phyloP scores from a whole-genome alignment of 768 basidiomycete genomes.

The Tubosaeta brunneosetosa region DNA sequence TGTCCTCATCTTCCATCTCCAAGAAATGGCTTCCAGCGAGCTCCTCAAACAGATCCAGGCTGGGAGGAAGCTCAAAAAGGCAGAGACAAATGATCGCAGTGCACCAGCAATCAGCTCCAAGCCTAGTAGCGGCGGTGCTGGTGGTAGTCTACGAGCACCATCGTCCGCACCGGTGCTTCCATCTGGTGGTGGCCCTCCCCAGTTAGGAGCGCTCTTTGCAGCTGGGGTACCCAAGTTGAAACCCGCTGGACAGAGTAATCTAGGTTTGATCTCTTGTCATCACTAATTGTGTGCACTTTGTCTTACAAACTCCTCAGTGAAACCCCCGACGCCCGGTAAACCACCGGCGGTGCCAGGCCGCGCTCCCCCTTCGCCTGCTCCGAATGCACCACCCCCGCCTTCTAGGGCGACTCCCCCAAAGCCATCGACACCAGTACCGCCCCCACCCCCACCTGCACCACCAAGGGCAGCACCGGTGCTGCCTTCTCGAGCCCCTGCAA shows the following conservation, averaged over 20 bases:
- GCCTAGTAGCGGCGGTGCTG: conserved; percentile 40
- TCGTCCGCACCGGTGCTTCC: conserved; percentile 14
- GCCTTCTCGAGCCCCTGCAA: conserved; percentile 39
- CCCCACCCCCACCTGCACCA: conserved; percentile 33
- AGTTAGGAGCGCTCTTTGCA: conserved; percentile 81
- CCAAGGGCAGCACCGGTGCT: conserved; percentile 32
- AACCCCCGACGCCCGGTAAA: conserved; percentile 59
- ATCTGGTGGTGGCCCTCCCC: conserved; percentile 57
- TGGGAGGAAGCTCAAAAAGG: conserved; percentile 77
- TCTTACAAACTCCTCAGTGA: conserved; percentile 38
- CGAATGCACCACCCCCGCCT: conserved; percentile 28
- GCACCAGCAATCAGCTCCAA: conserved; percentile 52
- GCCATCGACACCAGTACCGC: conserved; percentile 31
- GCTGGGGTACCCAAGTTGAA: conserved; percentile 90
- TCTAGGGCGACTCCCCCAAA: conserved; percentile 27
- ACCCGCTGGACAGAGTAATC: conserved; percentile 60
- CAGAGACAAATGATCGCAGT: conserved; percentile 79
- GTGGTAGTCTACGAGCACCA: conserved; percentile 30
- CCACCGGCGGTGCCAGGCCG: conserved; percentile 62
- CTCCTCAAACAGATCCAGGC: conserved; percentile 79
- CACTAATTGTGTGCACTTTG: conserved; percentile 1
- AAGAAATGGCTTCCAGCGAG: conserved; percentile 65
- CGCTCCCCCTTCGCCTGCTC: conserved; percentile 28
- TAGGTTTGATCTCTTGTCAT: conserved; percentile 39
- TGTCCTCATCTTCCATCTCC: neutral